Evolutionary conservation across 306 rosid species (phyloP).

Genomic region (Medicago arabica): DNA sequence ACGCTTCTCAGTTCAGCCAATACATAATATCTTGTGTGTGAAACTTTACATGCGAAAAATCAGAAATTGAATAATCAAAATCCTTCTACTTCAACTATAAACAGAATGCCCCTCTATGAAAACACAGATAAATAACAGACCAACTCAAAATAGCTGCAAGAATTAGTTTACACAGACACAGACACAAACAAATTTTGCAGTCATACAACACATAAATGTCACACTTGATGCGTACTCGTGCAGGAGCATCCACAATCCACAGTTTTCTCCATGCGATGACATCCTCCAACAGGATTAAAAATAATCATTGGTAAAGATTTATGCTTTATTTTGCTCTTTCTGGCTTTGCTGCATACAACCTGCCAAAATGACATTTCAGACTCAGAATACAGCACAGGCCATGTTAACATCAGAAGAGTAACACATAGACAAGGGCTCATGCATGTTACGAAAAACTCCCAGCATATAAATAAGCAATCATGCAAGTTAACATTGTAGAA

Average conservation of each 20-base stretch:
- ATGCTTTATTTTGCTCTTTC: slow-evolving; percentile 45
- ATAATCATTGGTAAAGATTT: slow-evolving; percentile 49
- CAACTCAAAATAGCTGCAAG: slow-evolving; percentile 48
- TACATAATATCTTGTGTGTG: slow-evolving; percentile 40
- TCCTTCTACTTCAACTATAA: slow-evolving; percentile 47
- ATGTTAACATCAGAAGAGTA: slow-evolving; percentile 21
- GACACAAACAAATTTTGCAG: slow-evolving; percentile 51
- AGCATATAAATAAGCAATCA: slow-evolving; percentile 4
- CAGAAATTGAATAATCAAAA: slow-evolving; percentile 45
- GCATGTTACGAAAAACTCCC: not conserved
- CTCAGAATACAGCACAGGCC: slow-evolving; percentile 9
- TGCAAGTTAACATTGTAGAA: slow-evolving; percentile 12
- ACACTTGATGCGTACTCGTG: slow-evolving; percentile 43
- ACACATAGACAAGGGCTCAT: slow-evolving; percentile 27
- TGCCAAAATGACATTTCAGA: slow-evolving; percentile 48
- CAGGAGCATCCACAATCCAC: slow-evolving; percentile 32
- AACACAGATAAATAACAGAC: slow-evolving; percentile 41
- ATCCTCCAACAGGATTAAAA: slow-evolving; percentile 40
- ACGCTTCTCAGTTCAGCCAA: slow-evolving; percentile 43
- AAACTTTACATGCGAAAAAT: slow-evolving; percentile 51
- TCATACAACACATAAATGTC: slow-evolving; percentile 64
- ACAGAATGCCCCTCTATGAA: slow-evolving; percentile 44
- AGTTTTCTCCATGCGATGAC: slow-evolving; percentile 27
- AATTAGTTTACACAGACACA: slow-evolving; percentile 52
- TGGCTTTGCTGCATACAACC: slow-evolving; percentile 69